Evolutionary conservation across 768 basidiomycete genomes (phyloP), one percentile per base, ranked within the genome.

Genomic region (Tephrocybe sp.): DNA sequence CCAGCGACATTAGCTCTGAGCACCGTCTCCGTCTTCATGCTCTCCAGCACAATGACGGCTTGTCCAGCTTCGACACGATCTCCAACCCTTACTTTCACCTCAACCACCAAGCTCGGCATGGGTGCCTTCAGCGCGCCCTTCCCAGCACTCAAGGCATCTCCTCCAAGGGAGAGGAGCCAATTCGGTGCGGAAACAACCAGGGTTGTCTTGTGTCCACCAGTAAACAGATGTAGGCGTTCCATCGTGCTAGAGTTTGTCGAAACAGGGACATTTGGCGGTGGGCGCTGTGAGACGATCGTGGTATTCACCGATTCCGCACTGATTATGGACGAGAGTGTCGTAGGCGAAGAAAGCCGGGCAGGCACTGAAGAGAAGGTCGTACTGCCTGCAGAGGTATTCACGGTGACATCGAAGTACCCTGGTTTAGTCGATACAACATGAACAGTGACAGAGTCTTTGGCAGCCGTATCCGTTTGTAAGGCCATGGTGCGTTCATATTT

Each of bases 21-120:
- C 36, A 92, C 88, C 33, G 89, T 95, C 71, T 96, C 93, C 57
- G 93, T 97, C 81, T 98, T 98, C 94, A 97, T 98, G 63, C 93
- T 96, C 72, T 96, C 94, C 62, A 96, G 69, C 4, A 95, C 83
- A 25, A 93, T 84, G 8, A 93, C 77, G 7, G 81, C 81, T 62
- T 94, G 88, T 0, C 91, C 92, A 62, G 80, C 85, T 69, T 86
- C 84, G 34, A 97, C 89, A 12, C 68, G 73, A 45, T 95, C 88
- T 3, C 93, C 94, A 1, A 80, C 73, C 52, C 76, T 77, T 28
- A 95, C 93, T 15, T 78, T 79, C 45, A 97, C 87, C 48, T 96
- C 92, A 3, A 97, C 93, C 1, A 97, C 86, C 44, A 93, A 77
- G 65, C 91, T 91, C n/a, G 93, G 93, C 90, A 93, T 93, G 12